Evolutionary conservation across 352 stramenopile genomes (phyloP), one percentile per base, ranked within the genome.

Genomic region (Pythium scleroteichum): DNA sequence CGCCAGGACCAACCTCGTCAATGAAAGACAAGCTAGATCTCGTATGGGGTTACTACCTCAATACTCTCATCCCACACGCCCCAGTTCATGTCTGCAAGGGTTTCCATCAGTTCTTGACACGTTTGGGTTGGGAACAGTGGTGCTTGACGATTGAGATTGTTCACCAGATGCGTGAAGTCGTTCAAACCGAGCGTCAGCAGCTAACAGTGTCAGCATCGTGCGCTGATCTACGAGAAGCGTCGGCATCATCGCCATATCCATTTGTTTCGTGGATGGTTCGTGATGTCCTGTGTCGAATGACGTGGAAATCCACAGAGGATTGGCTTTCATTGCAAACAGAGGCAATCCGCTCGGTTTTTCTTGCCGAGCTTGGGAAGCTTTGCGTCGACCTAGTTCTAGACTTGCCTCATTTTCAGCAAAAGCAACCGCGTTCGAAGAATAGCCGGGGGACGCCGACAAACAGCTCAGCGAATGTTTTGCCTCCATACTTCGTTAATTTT

Each of bases 401-500:
- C 38, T 64, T 89, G 26, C 82, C 85, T 9, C 85, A 92, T 39
- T 94, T 92, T 48, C 72, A 85, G 47, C 54, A 78, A 10, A 58
- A 62, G n/a, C 64, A 66, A 16, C 12, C 66, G 7, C 53, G 63
- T 26, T 56, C 59, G 1, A 69, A 69, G 29, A 73, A 76, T 32
- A 64, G 68, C 12, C 73, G 78, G 44, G 57, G 59, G 19, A 38
- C 71, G 35, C 67, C 79, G 22, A 69, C 72, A 0, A 40, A 49
- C 17, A 68, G 53, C 22, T 89, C 84, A 8, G 78, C 65, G 19
- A 92, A 90, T 52, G 82, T 85, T 13, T 59, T 94, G 40, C 85
- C 85, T 13, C 85, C 85, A 24, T 94, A 94, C 56, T 92, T 94
- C 49, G 78, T 94, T 22, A 94, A 94, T 47, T 94, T 94, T 48